A percentile compares a stretch with the other conserved stretches of the same genome.
Evolutionary conservation across 2,329 filamentous ascomycete genomes (phyloP).

Genomic region (Orbilia javanica): DNA sequence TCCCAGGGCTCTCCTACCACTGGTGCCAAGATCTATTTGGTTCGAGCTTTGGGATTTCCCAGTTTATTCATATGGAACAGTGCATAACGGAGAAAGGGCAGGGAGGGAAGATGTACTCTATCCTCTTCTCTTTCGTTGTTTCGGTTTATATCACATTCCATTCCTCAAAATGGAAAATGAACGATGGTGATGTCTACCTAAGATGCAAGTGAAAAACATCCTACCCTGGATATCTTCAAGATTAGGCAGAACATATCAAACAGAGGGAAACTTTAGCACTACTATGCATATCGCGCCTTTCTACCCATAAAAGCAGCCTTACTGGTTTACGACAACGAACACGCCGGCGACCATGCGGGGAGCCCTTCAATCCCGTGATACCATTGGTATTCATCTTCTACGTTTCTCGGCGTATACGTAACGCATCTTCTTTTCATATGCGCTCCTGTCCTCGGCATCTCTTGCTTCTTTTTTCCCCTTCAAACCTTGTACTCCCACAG

Average conservation of each 20-base stretch:
- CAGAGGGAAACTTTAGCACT: background rate
- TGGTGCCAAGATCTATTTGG: background rate
- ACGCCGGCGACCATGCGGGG: background rate
- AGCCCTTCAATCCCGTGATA: conserved; percentile 2
- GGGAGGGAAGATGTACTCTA: background rate
- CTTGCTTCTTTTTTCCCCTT: conserved; percentile 10
- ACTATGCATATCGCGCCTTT: background rate
- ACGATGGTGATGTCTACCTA: conserved; percentile 7
- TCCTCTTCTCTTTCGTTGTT: background rate
- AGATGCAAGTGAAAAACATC: conserved; percentile 14
- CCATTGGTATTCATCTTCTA: background rate
- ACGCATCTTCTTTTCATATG: conserved; percentile 1
- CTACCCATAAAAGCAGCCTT: background rate
- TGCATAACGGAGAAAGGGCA: conserved; percentile 15
- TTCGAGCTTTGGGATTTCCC: conserved; percentile 22
- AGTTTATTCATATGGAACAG: conserved; percentile 32
- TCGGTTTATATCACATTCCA: conserved; percentile 39
- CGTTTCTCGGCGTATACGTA: conserved; percentile 5
- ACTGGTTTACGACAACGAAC: background rate
- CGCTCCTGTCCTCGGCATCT: conserved; percentile 35
- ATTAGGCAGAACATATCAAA: conserved; percentile 13
- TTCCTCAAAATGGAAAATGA: conserved; percentile 21
- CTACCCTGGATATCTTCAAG: background rate
- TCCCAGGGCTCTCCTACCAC: background rate
- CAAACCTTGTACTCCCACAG: conserved; percentile 11